Percentiles rank a stretch among this genome's conserved stretches.
Evolutionary conservation across 257 asterid genomes (phyloP).

Genomic region (Craterostigma plantagineum): DNA sequence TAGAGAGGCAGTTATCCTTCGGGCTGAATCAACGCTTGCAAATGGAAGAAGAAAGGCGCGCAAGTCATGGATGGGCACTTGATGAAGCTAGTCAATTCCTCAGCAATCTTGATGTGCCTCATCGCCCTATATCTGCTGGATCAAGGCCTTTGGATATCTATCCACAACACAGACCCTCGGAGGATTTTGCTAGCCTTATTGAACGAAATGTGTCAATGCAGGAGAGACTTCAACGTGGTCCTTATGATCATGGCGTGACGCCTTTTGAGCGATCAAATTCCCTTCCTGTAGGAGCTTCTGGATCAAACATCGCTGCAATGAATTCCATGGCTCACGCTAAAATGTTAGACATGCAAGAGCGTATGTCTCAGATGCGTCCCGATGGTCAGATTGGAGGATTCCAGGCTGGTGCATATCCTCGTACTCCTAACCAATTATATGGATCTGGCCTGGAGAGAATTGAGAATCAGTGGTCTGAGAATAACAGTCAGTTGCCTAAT

Average conservation of each 20-base stretch:
- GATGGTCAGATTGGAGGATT: no score
- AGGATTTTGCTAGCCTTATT: constrained; percentile 55
- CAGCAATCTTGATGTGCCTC: constrained; percentile 36
- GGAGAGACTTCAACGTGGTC: constrained; percentile 63
- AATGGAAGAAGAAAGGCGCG: constrained; percentile 73
- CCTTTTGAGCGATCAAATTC: no score
- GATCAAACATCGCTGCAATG: constrained; percentile 22
- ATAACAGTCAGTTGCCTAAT: constrained; percentile 38
- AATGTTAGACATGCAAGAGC: no score
- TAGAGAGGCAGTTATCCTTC: constrained; percentile 61
- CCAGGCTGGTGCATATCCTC: no score
- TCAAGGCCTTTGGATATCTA: constrained; percentile 47
- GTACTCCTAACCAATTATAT: constrained; percentile 31
- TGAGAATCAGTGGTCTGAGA: constrained; percentile 60
- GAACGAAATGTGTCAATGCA: constrained; percentile 51
- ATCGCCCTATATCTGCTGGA: constrained; percentile 41
- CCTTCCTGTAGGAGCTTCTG: no score
- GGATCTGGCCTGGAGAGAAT: constrained; percentile 28
- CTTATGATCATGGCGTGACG: constrained; percentile 19
- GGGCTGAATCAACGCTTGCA: constrained; percentile 70
- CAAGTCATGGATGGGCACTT: no score
- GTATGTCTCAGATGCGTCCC: no score
- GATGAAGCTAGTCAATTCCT: no score
- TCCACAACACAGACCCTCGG: constrained; percentile 46
- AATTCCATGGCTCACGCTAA: constrained; percentile 53